phyloP scores from a whole-genome alignment of 1,139 yeast species.

The Yamadazyma buinensis region DNA sequence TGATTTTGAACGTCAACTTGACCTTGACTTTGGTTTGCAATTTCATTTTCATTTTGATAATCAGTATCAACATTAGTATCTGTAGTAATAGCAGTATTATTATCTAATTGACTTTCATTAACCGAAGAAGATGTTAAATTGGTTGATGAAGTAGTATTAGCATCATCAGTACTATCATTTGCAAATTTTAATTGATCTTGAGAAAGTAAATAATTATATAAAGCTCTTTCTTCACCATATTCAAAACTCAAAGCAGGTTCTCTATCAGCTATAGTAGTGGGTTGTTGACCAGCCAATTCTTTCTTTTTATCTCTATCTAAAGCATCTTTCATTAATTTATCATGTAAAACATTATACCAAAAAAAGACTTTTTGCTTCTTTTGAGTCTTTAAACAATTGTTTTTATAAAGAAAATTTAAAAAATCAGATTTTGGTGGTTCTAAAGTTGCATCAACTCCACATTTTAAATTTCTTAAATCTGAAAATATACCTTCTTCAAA shows the following conservation, averaged over 20 bases:
- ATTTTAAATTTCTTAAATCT: conserved; percentile 80
- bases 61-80: neutral
- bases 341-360: conserved; percentile 97
- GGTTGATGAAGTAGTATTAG: conserved; percentile 9
- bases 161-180: conserved; percentile 8
- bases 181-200: conserved; percentile 30
- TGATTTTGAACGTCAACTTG: no score
- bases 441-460: conserved; percentile 83
- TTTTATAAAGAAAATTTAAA: conserved; percentile 77
- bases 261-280: conserved; percentile 56
- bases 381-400: conserved; percentile 87
- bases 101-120: conserved; percentile 1
- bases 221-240: conserved; percentile 45
- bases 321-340: conserved; percentile 89
- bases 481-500: conserved; percentile 96
- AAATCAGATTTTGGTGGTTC: conserved; percentile 88
- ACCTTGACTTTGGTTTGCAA: no score
- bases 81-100: neutral
- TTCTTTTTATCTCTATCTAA: conserved; percentile 87
- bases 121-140: conserved; percentile 1
- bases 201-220: conserved; percentile 46
- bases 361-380: conserved; percentile 95
- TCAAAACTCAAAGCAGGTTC: conserved; percentile 65
- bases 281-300: conserved; percentile 53
- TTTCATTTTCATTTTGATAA: neutral